Base-by-base conservation (phyloP, 805 yeast genomes). In the Yarrowia phangngaensis region DNA sequence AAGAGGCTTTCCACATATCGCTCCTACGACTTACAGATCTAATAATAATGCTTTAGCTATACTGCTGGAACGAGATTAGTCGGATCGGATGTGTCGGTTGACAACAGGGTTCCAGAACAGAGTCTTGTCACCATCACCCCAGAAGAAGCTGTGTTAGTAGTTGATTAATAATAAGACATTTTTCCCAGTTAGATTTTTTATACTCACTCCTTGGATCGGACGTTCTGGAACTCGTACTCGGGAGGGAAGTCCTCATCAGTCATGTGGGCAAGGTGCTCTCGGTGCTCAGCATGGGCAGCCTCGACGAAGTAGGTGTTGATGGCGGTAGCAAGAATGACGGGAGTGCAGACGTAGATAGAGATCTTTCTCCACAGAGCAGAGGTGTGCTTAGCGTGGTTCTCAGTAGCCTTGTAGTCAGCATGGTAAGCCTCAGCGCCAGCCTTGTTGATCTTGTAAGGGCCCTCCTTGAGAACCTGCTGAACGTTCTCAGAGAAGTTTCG, bases 61-160 rank as follows among this genome's bases (percentile, higher is more conserved):
- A 38, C 13, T 24, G 32, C 45, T 16, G 26, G 24, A 22, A 9
- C 24, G 24, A 22, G 24, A 13, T 28, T 38, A 38, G 32, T 38
- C 45, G 9, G 20, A 11, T 41, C 48, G 48, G 30, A 48, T 40
- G 35, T 85, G 85, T 78, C 95, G 86, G 84, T 90, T 90, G 65
- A 84, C 77, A 62, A 79, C 84, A 47, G 85, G 75, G 75, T 87
- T 87, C 98, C 98, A 92, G 84, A 92, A 92, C 65, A 83, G 72
- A 55, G 97, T 87, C 78, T 85, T 81, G 76, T 89, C 95, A 67
- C 98, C 97, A 66, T 92, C 90, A 65, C 98, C 98, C 97, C 97
- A 92, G 82, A 88, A 90, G 78, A 78, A 90, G 53, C 48, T 41
- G 35, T 54, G 51, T 43, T 38, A 38, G 45, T 26, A 38, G 8